Evolutionary conservation across 768 basidiomycete species (phyloP), one percentile per base, ranked within the genome.

Genomic region (Phanerochaete carnosa): DNA sequence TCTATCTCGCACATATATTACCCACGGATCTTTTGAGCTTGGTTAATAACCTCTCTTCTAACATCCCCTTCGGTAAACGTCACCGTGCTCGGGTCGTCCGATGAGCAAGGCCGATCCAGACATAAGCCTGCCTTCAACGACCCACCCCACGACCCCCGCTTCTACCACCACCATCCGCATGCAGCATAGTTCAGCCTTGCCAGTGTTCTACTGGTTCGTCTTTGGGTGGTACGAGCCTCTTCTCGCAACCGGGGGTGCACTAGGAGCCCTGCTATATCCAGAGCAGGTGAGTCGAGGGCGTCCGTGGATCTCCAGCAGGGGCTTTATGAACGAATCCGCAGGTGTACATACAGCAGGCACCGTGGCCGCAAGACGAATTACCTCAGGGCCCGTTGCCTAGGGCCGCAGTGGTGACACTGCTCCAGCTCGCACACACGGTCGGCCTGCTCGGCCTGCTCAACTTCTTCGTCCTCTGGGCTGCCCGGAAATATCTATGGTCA

Each of bases 351-450:
- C 72, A 79, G 47, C 90, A 92, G 73, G 90, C 90, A 1, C 89
- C 90, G 26, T 91, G 90, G 90, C 79, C 84, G 25, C 52, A 71
- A 25, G 72, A 74, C 59, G 74, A 64, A 45, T 68, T 75, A 6
- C 84, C 88, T 35, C 81, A 83, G 16, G 66, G 73, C 33, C 74
- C 68, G 32, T 76, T 90, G 19, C 83, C 86, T 1, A 79, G 68
- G 33, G 89, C 90, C 0, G 85, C 89, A 13, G 70, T 83, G 25
- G 87, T 92, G 52, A 89, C 88, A 1, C 75, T 89, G 62, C 73
- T 88, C 49, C 90, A 92, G 68, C 86, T 92, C 56, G 89, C 86
- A 1, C 87, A 92, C 65, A 89, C 89, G 54, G 90, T 89, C 65
- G 88, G 83, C 43, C 83, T 92, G 28, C 72, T 92, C 64, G 90